Base-by-base conservation (phyloP, 2,329 filamentous ascomycete species). In the Ophiostoma populinum region DNA sequence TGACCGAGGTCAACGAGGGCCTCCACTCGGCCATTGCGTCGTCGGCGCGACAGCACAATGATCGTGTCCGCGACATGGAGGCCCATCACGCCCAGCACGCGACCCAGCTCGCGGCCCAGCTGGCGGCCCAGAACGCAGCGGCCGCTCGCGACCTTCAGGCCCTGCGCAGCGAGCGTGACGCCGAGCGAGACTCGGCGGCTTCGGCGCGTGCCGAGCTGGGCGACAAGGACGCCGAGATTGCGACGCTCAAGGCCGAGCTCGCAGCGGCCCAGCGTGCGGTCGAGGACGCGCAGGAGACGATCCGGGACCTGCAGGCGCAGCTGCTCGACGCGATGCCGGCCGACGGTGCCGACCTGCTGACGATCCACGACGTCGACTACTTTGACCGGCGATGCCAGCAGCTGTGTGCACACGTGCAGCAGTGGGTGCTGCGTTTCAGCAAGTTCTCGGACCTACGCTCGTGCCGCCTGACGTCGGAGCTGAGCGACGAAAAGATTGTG, bases 391-490 rank as follows among this genome's bases (percentile, higher is more conserved):
- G 86, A 27, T 98, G 90, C 53, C 85, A 94, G 54, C 80, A 92
- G 55, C 73, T 98, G 29, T 98, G 85, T 57, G 80, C 87, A 46
- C 86, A 94, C 52, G 83, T 94, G 27, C 86, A 94, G 54, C 85
- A 93, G 58, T 98, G 90, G 90, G 85, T 98, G 34, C 62, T 94
- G 46, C 81, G 90, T 50, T 98, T 98, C 63, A 94, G 86, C 47
- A 95, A 95, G 54, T 90, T 92, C 57, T 95, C 86, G 32, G 87
- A 95, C 56, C 82, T 85, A 61, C 78, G 81, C 46, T 70, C 81
- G 39, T 94, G 85, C 54, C 80, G 83, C 38, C 59, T 82, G 40
- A 86, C 85, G 9, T 75, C 65, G 41, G 81, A 94, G 51, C 73
- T 98, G 49, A 76, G 79, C 39, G 82, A 93, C 50, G 85, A 94